A percentile compares a stretch with the other conserved stretches of the same genome.
These are phyloP conservation scores for Fusarium xyrophilum DNA, from an alignment of 2,329 filamentous ascomycete species.

Conservation along the genomic window DNA sequence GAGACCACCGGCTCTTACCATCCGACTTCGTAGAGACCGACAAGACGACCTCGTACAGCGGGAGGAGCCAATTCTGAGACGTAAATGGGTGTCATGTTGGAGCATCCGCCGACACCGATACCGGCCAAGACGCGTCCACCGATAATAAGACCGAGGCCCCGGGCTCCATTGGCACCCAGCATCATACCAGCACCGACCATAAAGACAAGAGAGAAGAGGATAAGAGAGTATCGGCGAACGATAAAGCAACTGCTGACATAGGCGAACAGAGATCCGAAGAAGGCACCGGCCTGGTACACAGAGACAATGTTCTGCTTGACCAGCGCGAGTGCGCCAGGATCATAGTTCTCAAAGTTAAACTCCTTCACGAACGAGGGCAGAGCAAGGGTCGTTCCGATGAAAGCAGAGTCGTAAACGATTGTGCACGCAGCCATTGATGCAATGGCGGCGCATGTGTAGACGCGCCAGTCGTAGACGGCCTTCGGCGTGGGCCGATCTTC, in stretches of 20 bases:
- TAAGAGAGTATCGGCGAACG: constrained; percentile 70
- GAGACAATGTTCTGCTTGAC: constrained; percentile 80
- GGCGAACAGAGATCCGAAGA: constrained; percentile 78
- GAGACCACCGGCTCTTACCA: constrained; percentile 68
- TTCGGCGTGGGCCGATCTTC: constrained; percentile 65
- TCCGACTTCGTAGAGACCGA: constrained; percentile 71
- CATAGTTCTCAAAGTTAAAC: constrained; percentile 67
- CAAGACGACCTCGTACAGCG: constrained; percentile 68
- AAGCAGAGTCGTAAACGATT: constrained; percentile 73
- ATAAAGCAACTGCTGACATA: constrained; percentile 71
- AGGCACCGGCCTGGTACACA: constrained; percentile 82
- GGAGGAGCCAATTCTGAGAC: constrained; percentile 67
- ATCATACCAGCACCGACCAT: constrained; percentile 75
- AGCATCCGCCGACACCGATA: constrained; percentile 67
- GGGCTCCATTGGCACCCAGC: constrained; percentile 67
- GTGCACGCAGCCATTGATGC: constrained; percentile 64
- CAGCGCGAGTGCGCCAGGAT: constrained; percentile 57
- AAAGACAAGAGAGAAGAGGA: constrained; percentile 69
- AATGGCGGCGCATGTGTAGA: constrained; percentile 61
- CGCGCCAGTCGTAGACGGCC: constrained; percentile 67
- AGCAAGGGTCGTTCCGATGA: constrained; percentile 79
- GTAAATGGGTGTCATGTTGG: constrained; percentile 69
- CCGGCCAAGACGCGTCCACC: constrained; percentile 69
- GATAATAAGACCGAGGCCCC: constrained; percentile 70
- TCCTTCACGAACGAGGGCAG: constrained; percentile 73